Evolutionary conservation across 2,329 filamentous ascomycete genomes (phyloP).

Genomic region (Alternaria rosae): DNA sequence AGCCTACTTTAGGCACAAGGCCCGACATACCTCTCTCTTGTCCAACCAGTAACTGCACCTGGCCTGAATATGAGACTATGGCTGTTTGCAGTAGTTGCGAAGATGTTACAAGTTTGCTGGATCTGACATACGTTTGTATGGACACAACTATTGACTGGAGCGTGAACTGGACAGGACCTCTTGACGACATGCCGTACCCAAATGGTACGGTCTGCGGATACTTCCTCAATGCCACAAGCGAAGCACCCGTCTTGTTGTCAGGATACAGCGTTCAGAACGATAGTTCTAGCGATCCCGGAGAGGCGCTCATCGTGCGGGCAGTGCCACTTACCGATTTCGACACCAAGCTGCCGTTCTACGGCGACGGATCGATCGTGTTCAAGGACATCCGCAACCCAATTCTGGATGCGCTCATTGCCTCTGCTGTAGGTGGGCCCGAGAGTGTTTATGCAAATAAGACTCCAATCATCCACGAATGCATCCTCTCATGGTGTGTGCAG

Average conservation of each 20-base stretch:
- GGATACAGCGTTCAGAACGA: constrained; percentile 15
- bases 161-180: background rate
- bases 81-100: constrained; percentile 35
- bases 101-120: constrained; percentile 16
- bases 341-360: constrained; percentile 3
- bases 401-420: constrained; percentile 21
- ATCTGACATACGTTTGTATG: constrained; percentile 17
- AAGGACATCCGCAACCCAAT: constrained; percentile 27
- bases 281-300: constrained; percentile 1
- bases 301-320: constrained; percentile 21
- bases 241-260: constrained; percentile 21
- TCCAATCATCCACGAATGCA: constrained; percentile 29
- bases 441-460: constrained; percentile 16
- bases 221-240: constrained; percentile 32
- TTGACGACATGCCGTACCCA: background rate
- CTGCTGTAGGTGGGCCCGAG: background rate
- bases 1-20: constrained; percentile 2
- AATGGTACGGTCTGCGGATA: constrained; percentile 36
- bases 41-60: constrained; percentile 41
- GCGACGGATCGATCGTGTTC: constrained; percentile 27
- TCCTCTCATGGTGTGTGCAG: constrained; percentile 39
- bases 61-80: constrained; percentile 35
- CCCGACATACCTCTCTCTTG: constrained; percentile 37
- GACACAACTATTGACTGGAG: constrained; percentile 25
- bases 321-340: constrained; percentile 14